Conservation (phyloP, 768 basidiomycete genomes). For the Gyrodon lividus region DNA sequence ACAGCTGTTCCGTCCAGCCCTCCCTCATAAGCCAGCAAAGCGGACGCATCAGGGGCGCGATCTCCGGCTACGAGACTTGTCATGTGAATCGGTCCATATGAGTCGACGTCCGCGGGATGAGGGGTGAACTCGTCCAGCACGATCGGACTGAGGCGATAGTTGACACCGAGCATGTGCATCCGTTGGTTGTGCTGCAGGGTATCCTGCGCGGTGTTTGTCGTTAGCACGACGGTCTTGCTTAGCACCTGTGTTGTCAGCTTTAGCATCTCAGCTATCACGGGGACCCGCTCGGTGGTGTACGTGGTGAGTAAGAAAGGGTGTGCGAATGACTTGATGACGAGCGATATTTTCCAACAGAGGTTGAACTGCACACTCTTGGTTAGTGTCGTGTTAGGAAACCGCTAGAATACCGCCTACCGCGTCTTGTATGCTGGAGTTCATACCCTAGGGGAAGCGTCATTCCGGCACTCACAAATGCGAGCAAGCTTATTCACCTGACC, state of each 20-base stretch:
- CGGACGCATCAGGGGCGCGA: slow-evolving; percentile 45
- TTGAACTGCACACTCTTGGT: slow-evolving; percentile 24
- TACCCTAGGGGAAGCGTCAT: slow-evolving; percentile 1
- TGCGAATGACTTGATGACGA: slow-evolving; percentile 25
- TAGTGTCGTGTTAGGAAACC: neutral
- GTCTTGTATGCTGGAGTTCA: slow-evolving; percentile 19
- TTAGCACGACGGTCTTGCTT: neutral
- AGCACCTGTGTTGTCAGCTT: slow-evolving; percentile 21
- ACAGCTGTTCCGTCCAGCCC: slow-evolving; percentile 1
- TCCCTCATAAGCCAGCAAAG: slow-evolving; percentile 14
- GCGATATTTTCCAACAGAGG: slow-evolving; percentile 35
- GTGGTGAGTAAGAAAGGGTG: slow-evolving; percentile 27
- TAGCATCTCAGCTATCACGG: slow-evolving; percentile 39
- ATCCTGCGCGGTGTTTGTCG: neutral
- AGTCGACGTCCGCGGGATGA: slow-evolving; percentile 2
- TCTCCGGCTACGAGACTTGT: slow-evolving; percentile 40
- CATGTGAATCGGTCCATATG: slow-evolving; percentile 10
- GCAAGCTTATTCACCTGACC: slow-evolving; percentile 8
- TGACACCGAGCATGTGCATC: slow-evolving; percentile 25
- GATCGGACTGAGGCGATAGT: slow-evolving; percentile 26
- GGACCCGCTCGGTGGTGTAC: slow-evolving; percentile 33
- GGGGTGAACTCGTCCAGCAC: slow-evolving; percentile 20
- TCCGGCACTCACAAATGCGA: neutral
- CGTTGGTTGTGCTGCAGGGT: neutral
- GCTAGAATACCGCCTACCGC: slow-evolving; percentile 8